Percentiles rank a stretch among this genome's conserved stretches.
phyloP scores from a whole-genome alignment of 148 eudicot genomes.

The Rhododendron kiyosumense region DNA sequence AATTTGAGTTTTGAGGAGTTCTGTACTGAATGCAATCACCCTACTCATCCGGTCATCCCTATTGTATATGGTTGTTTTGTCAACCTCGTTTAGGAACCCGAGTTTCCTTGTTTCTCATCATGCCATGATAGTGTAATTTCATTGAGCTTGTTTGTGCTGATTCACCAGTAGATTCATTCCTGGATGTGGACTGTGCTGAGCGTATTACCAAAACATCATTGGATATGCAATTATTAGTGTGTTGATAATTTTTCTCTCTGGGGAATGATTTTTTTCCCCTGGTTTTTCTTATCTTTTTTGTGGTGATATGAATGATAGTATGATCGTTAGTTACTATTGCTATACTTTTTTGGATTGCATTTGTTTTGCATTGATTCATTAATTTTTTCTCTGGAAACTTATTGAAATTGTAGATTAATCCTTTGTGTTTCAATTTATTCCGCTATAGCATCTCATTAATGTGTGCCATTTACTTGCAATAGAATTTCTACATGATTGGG shows the following conservation, averaged over 20 bases:
- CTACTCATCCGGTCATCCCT: background rate
- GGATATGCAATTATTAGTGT: background rate
- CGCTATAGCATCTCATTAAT: background rate
- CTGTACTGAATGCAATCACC: background rate
- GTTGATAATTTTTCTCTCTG: background rate
- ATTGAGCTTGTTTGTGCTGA: background rate
- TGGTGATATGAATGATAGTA: background rate
- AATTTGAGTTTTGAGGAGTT: background rate
- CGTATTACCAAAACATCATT: background rate
- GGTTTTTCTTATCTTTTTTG: background rate
- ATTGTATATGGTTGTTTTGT: background rate
- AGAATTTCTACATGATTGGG: constrained; percentile 96
- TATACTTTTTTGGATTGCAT: background rate
- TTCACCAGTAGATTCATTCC: background rate
- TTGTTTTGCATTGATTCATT: background rate
- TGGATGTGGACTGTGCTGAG: background rate
- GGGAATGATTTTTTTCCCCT: background rate
- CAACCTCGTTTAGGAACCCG: background rate
- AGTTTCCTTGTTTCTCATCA: background rate
- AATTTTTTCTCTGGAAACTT: background rate
- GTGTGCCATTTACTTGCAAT: constrained; percentile 15
- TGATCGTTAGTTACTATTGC: background rate
- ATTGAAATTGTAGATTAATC: background rate
- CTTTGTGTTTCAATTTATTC: background rate
- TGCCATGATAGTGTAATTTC: background rate